A percentile compares a stretch with the other conserved stretches of the same genome.
phyloP scores from a whole-genome alignment of 371 early-diverging fungal species.

The Mucor velutinosus region DNA sequence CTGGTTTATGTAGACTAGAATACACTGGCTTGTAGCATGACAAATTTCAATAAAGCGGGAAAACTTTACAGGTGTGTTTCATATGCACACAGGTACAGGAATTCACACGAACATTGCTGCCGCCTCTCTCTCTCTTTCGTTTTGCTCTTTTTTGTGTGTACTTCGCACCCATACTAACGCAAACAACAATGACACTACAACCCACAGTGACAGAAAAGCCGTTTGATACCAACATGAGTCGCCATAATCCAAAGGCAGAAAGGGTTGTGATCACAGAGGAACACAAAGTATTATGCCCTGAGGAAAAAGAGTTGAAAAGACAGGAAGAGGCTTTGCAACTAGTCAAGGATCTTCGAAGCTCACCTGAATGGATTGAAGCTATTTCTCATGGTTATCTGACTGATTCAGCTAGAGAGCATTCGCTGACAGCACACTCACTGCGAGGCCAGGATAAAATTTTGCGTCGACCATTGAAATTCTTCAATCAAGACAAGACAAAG shows the following conservation, averaged over 20 bases:
- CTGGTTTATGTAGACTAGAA: constrained; percentile 35
- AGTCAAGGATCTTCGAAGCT: constrained; percentile 24
- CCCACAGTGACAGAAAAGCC: neutral
- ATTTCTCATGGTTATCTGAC: constrained; percentile 36
- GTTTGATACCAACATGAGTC: constrained; percentile 1
- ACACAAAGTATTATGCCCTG: constrained; percentile 5
- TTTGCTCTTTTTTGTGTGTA: neutral
- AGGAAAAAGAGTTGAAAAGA: constrained; percentile 17
- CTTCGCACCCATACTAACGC: neutral
- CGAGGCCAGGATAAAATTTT: constrained; percentile 51
- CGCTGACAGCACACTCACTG: constrained; percentile 52
- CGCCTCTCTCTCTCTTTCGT: neutral
- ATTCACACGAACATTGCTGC: neutral
- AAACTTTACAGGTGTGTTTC: neutral
- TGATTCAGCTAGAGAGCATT: constrained; percentile 31
- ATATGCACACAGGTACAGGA: neutral
- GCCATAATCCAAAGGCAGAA: neutral
- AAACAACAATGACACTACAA: neutral
- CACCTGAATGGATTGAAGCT: constrained; percentile 34
- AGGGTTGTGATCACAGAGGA: constrained; percentile 16
- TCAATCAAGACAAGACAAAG: constrained; percentile 37
- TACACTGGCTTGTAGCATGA: constrained; percentile 13
- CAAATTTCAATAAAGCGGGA: neutral
- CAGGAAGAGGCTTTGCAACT: constrained; percentile 27
- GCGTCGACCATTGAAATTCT: constrained; percentile 49